Evolutionary conservation across 2,329 filamentous ascomycete species (phyloP).

Genomic region (Clarireedia homoeocarpa): DNA sequence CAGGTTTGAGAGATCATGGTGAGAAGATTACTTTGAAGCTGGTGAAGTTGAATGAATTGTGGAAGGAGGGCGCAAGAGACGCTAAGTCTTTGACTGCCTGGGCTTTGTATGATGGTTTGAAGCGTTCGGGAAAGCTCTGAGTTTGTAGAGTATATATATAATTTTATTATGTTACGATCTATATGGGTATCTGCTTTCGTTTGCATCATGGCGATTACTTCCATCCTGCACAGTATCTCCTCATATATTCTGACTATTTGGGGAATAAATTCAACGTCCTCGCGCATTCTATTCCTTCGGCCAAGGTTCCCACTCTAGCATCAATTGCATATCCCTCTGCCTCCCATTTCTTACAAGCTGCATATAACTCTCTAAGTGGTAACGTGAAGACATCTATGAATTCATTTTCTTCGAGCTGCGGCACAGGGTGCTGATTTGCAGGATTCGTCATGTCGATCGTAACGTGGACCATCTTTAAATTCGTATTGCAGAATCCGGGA

Average conservation of each 20-base stretch:
- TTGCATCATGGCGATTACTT: neutral
- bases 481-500: conserved; percentile 60
- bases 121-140: conserved; percentile 27
- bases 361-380: conserved; percentile 37
- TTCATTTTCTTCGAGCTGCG: conserved; percentile 42
- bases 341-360: conserved; percentile 38
- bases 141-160: neutral
- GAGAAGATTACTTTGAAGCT: conserved; percentile 56
- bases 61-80: conserved; percentile 49
- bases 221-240: neutral
- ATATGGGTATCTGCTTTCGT: neutral
- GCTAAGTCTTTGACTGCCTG: conserved; percentile 52
- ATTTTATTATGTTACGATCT: neutral
- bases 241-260: neutral
- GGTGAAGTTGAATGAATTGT: conserved; percentile 47
- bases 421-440: conserved; percentile 38
- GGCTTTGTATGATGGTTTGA: conserved; percentile 50
- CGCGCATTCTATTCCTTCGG: conserved; percentile 33
- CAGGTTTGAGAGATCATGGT: conserved; percentile 48
- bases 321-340: conserved; percentile 33
- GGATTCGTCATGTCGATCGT: conserved; percentile 38
- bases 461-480: conserved; percentile 47
- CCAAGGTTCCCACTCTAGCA: conserved; percentile 33
- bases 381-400: conserved; percentile 46
- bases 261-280: conserved; percentile 29